Evolutionary conservation across 2,329 filamentous ascomycete species (phyloP).

Genomic region (Dothideomycetes sp.): DNA sequence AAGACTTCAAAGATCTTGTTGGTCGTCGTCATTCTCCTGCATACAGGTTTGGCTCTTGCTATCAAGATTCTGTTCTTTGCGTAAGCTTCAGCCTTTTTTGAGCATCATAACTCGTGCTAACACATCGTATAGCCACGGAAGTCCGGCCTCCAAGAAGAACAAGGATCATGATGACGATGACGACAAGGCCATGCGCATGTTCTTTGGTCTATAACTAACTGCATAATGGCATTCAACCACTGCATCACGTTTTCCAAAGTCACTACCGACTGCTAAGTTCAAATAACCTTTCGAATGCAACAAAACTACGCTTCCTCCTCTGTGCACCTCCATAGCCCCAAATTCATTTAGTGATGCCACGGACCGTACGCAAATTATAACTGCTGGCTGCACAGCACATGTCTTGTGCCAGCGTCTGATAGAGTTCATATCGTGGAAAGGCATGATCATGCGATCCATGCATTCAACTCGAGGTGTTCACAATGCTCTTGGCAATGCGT

Average conservation of each 20-base stretch:
- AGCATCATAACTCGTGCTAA: neutral
- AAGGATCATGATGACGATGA: constrained; percentile 1
- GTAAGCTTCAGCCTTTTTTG: constrained; percentile 22
- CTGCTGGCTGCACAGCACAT: too few species aligned
- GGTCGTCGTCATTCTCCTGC: constrained; percentile 71
- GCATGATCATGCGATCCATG: too few species aligned
- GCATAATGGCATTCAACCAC: constrained; percentile 5
- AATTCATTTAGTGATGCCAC: too few species aligned
- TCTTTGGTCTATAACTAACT: constrained; percentile 6
- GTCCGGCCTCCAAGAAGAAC: constrained; percentile 11
- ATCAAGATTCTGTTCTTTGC: constrained; percentile 98
- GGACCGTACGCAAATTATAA: too few species aligned
- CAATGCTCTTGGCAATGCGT: too few species aligned
- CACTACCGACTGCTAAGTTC: too few species aligned
- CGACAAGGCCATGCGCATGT: constrained; percentile 4
- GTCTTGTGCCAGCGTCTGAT: too few species aligned
- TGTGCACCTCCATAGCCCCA: too few species aligned
- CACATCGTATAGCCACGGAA: constrained; percentile 1
- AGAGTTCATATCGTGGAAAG: too few species aligned
- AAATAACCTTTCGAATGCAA: too few species aligned
- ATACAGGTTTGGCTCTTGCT: constrained; percentile 81
- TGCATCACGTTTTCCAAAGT: constrained; percentile 8
- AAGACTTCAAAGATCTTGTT: constrained; percentile 85
- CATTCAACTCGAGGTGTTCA: too few species aligned
- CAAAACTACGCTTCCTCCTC: too few species aligned